Evolutionary conservation across 2,329 filamentous ascomycete species (phyloP).

Genomic region (Cryphonectria carpinicola): DNA sequence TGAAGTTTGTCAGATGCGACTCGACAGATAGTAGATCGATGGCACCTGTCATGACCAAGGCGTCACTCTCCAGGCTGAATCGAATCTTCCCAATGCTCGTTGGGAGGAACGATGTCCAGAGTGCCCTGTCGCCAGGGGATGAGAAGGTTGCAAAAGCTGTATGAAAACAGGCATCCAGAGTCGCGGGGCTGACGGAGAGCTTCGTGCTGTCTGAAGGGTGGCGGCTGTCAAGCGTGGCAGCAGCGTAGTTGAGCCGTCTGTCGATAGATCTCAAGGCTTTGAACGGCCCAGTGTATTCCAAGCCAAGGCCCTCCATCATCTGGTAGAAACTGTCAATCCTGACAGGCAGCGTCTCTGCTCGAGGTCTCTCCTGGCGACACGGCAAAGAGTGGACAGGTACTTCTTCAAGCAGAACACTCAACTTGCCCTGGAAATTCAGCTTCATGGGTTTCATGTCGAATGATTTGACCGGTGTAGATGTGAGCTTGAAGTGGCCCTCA

Average conservation of each 20-base stretch:
- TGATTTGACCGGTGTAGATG: slow-evolving; percentile 37
- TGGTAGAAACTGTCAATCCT: slow-evolving; percentile 42
- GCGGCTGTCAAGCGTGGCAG: slow-evolving; percentile 36
- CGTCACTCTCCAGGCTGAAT: slow-evolving; percentile 41
- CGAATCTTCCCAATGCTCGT: slow-evolving; percentile 39
- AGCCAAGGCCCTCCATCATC: slow-evolving; percentile 45
- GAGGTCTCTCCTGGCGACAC: slow-evolving; percentile 9
- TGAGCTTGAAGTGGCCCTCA: slow-evolving; percentile 40
- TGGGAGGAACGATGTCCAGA: slow-evolving; percentile 50
- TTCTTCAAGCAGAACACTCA: slow-evolving; percentile 40
- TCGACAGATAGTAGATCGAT: slow-evolving; percentile 36
- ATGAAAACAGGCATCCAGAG: slow-evolving; percentile 47
- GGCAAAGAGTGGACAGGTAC: slow-evolving; percentile 37
- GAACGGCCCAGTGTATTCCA: slow-evolving; percentile 47
- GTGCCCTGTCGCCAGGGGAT: slow-evolving; percentile 45
- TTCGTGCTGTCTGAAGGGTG: slow-evolving; percentile 44
- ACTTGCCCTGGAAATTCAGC: slow-evolving; percentile 40
- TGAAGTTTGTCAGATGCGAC: slow-evolving; percentile 37
- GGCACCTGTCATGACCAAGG: background rate
- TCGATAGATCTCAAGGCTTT: slow-evolving; percentile 39
- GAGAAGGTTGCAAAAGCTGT: slow-evolving; percentile 47
- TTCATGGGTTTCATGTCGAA: slow-evolving; percentile 41
- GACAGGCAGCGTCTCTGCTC: slow-evolving; percentile 40
- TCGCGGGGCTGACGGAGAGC: slow-evolving; percentile 45
- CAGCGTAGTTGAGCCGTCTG: slow-evolving; percentile 42